A percentile compares a stretch with the other conserved stretches of the same genome.
Evolutionary conservation across 164 flowering plant species (phyloP).

Genomic region (Nymphaea thermarum): DNA sequence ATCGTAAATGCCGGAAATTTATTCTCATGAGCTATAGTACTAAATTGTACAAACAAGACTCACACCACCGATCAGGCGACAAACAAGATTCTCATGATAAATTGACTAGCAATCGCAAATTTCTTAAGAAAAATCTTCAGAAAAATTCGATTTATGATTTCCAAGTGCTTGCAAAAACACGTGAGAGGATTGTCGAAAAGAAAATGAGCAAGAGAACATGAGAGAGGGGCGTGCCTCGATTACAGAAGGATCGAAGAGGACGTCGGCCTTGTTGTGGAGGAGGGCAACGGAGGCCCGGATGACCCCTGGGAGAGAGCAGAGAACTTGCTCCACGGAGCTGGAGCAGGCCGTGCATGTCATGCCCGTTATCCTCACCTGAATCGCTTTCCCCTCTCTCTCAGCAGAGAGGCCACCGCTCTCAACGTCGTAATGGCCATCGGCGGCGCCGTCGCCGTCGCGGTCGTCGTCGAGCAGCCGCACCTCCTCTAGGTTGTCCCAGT

Average conservation of each 20-base stretch:
- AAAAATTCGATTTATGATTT: too few species aligned
- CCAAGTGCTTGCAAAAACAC: too few species aligned
- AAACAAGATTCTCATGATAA: too few species aligned
- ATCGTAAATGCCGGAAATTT: too few species aligned
- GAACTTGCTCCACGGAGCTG: slow-evolving; percentile 67
- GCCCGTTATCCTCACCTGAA: slow-evolving; percentile 68
- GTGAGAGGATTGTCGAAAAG: too few species aligned
- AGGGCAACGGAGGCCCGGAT: slow-evolving; percentile 68
- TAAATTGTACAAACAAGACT: too few species aligned
- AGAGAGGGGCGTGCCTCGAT: slow-evolving; percentile 26
- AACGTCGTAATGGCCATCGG: slow-evolving; percentile 1
- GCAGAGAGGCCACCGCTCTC: background rate
- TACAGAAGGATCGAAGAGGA: slow-evolving; percentile 51
- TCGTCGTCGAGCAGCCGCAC: slow-evolving; percentile 61
- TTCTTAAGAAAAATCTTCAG: too few species aligned
- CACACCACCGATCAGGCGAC: too few species aligned
- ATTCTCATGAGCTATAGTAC: too few species aligned
- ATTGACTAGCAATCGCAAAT: too few species aligned
- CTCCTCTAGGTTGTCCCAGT: slow-evolving; percentile 50
- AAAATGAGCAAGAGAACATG: too few species aligned
- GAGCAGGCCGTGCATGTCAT: slow-evolving; percentile 99
- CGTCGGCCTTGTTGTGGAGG: slow-evolving; percentile 83
- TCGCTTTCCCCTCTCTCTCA: slow-evolving; percentile 22
- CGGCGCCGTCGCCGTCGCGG: slow-evolving; percentile 23
- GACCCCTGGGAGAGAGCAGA: slow-evolving; percentile 44